Percentiles rank a stretch among this genome's conserved stretches.
These are phyloP conservation scores for Aspergillus eucalypticola DNA, from an alignment of 2,329 filamentous ascomycete genomes.

Conservation along the genomic window DNA sequence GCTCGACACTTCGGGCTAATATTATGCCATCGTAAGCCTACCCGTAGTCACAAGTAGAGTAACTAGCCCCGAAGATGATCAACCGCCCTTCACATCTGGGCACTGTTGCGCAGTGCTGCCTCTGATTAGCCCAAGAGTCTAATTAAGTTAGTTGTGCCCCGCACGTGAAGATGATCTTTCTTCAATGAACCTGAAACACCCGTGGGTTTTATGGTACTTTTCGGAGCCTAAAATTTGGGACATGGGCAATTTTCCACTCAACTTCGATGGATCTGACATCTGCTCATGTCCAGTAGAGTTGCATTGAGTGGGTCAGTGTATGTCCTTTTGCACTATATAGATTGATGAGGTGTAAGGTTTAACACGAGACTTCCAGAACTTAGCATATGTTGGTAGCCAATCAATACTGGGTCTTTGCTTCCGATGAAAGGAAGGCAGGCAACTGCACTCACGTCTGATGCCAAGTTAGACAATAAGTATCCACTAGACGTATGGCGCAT, in stretches of 20 bases:
- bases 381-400: too few species aligned
- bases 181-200: neutral
- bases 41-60: neutral
- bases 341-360: neutral
- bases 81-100: neutral
- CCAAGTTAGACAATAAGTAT: too few species aligned
- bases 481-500: too few species aligned
- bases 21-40: neutral
- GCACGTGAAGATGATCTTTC: neutral
- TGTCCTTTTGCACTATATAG: neutral
- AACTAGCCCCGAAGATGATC: neutral
- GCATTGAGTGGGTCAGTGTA: neutral
- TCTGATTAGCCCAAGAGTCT: neutral
- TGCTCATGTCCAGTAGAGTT: neutral
- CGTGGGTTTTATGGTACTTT: neutral
- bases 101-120: neutral
- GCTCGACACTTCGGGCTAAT: neutral
- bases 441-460: too few species aligned
- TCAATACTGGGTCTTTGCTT: too few species aligned
- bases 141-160: neutral
- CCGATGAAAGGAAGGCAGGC: too few species aligned
- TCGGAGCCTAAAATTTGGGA: neutral
- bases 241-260: neutral
- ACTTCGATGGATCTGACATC: neutral
- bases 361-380: too few species aligned